Evolutionary conservation across 495 filamentous ascomycete species (phyloP).

Genomic region (Penicillium odoratum): DNA sequence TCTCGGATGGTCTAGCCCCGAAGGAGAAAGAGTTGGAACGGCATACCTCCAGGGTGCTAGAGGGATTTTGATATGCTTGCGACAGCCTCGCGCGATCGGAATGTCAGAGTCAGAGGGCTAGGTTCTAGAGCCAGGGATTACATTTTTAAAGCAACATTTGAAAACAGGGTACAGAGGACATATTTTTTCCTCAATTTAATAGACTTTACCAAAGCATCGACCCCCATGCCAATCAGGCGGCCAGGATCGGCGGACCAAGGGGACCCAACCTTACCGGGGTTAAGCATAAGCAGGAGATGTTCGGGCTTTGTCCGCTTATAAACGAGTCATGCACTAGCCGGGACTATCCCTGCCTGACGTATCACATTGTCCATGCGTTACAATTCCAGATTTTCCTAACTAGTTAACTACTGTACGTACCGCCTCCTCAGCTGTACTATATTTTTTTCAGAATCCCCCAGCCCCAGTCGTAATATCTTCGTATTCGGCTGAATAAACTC

Average conservation of each 20-base stretch:
- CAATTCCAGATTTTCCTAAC: not conserved
- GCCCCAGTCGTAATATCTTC: constrained; percentile 12
- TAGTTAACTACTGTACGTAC: not conserved
- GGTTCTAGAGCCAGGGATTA: not conserved
- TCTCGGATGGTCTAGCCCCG: not conserved
- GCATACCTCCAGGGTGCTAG: not conserved
- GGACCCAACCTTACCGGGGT: constrained; percentile 47
- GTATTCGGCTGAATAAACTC: constrained; percentile 27
- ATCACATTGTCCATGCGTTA: constrained; percentile 22
- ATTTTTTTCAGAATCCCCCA: not conserved
- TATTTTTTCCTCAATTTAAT: constrained; percentile 18
- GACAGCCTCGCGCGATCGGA: constrained; percentile 18
- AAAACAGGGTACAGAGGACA: constrained; percentile 7
- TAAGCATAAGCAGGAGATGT: constrained; percentile 44
- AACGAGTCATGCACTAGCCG: constrained; percentile 24
- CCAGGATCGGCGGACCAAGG: constrained; percentile 31
- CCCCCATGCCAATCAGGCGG: constrained; percentile 22
- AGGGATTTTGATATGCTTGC: not conserved
- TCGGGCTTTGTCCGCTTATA: constrained; percentile 27
- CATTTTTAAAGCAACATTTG: not conserved
- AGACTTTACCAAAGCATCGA: constrained; percentile 20
- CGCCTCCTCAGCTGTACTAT: no score
- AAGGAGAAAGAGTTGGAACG: not conserved
- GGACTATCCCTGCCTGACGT: constrained; percentile 26
- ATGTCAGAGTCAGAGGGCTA: not conserved